phyloP scores from a whole-genome alignment of 345 rosid genomes.

The Orychophragmus violaceus region DNA sequence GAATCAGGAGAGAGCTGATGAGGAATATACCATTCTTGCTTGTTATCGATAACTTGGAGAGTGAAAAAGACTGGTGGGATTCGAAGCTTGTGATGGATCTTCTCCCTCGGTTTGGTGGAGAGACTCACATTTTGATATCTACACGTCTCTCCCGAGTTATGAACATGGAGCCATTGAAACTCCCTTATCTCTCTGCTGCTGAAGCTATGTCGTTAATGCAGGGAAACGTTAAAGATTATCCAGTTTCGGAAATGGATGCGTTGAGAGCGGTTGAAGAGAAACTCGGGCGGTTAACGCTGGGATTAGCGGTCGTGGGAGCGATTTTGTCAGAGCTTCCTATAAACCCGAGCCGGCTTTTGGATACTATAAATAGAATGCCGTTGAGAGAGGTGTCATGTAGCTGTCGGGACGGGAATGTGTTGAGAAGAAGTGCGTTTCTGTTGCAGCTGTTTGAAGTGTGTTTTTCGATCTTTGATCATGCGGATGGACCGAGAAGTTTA shows the following conservation, averaged over 20 bases:
- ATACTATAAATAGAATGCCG: constrained; percentile 84
- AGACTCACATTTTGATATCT: constrained; percentile 81
- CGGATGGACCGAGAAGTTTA: constrained; percentile 77
- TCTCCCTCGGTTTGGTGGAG: constrained; percentile 93
- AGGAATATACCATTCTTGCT: constrained; percentile 85
- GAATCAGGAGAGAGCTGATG: constrained; percentile 79
- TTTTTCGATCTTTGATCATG: constrained; percentile 91
- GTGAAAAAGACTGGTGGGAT: constrained; percentile 99
- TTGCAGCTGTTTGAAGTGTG: constrained; percentile 90
- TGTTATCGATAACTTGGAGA: constrained; percentile 86
- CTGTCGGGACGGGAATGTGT: constrained; percentile 39
- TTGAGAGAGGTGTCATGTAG: constrained; percentile 55
- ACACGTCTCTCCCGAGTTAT: constrained; percentile 63
- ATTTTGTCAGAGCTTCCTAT: constrained; percentile 86
- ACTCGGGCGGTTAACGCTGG: constrained; percentile 67
- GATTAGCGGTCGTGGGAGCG: constrained; percentile 75
- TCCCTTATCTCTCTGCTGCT: constrained; percentile 70
- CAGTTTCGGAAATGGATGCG: constrained; percentile 59
- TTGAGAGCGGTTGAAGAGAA: constrained; percentile 83
- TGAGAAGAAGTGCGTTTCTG: constrained; percentile 54
- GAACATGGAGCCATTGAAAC: constrained; percentile 82
- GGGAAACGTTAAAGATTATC: constrained; percentile 56
- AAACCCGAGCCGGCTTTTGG: constrained; percentile 77
- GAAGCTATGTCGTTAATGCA: constrained; percentile 90
- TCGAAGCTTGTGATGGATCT: constrained; percentile 85